Evolutionary conservation across 495 filamentous ascomycete genomes (phyloP), one percentile per base, ranked within the genome.

Genomic region (Tetracladium marchalianum): DNA sequence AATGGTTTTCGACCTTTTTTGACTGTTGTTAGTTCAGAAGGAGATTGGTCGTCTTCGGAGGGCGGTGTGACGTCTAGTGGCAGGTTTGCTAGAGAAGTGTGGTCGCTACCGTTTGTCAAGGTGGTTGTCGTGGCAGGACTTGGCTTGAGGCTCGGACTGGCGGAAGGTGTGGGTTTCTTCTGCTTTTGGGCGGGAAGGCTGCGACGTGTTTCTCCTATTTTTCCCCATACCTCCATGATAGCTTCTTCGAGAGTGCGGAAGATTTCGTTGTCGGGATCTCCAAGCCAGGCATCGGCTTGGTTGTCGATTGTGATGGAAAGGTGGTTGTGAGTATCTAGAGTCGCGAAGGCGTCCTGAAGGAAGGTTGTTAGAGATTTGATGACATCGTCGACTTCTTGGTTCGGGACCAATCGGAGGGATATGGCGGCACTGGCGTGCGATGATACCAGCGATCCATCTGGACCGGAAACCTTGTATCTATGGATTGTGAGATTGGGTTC

Each of bases 271-370:
- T 82, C 78, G 11, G 85, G 88, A 47, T 95, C 88, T 1, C 92
- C 92, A 0, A 98, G 77, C 92, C 92, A 98, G 12, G 92, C 86
- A 57, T 98, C 92, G 1, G 92, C 90, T 61, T 87, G 83, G 51
- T 94, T 88, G 38, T 92, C 87, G 51, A 97, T 88, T 22, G 78
- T 76, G 18, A 98, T 78, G 1, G 77, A 83, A 35, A 97, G 75
- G 22, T 76, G 75, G 52, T 98, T 97, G 41, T 84, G 78, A 5
- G 84, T 85, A 31, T 78, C 80, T 1, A 96, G 73, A 4, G 71
- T 60, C 1, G 65, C 72, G 55, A 93, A 98, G 46, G 87, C 77
- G n/a, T 75, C 63, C 32, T 76, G 64, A 1, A 95, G 70, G 52
- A 80, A 92, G 4, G 67, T 56, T 7, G 70, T 78, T 18, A 98